A percentile compares a stretch with the other conserved stretches of the same genome.
phyloP scores from a whole-genome alignment of 2,329 filamentous ascomycete genomes.

The Chrysosporium queenslandicum region DNA sequence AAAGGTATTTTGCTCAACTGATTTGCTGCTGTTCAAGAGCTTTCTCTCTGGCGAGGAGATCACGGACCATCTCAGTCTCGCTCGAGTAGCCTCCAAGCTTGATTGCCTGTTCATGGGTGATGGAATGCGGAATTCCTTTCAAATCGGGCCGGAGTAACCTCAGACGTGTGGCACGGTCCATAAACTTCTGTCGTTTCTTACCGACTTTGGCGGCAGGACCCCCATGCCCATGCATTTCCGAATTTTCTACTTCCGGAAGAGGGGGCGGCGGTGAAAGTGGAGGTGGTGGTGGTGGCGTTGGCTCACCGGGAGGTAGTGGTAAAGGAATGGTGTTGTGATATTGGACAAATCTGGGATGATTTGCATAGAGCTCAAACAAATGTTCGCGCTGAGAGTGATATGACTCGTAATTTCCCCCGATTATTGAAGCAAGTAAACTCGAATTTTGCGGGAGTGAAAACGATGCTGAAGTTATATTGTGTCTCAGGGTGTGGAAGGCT shows the following conservation, averaged over 20 bases:
- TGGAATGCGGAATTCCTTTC: constrained; percentile 20
- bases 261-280: constrained; percentile 18
- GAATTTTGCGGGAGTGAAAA: constrained; percentile 18
- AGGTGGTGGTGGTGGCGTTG: constrained; percentile 14
- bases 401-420: constrained; percentile 68
- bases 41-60: constrained; percentile 19
- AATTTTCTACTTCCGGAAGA: background rate
- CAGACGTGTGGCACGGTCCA: constrained; percentile 26
- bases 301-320: constrained; percentile 3
- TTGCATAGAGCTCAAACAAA: constrained; percentile 46
- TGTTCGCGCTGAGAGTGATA: constrained; percentile 61
- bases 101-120: constrained; percentile 25
- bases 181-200: constrained; percentile 22
- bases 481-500: constrained; percentile 49
- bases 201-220: constrained; percentile 18
- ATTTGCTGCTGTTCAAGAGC: background rate
- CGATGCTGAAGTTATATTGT: constrained; percentile 43
- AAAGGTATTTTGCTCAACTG: background rate
- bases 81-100: constrained; percentile 26
- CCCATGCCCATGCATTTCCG: background rate
- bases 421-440: constrained; percentile 61
- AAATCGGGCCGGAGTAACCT: constrained; percentile 26
- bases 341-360: constrained; percentile 28
- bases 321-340: constrained; percentile 24
- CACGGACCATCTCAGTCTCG: constrained; percentile 27